A percentile compares a stretch with the other conserved stretches of the same genome.
These are phyloP conservation scores for Phytophthora nicotianae DNA, from an alignment of 352 stramenopile species.

Conservation along the genomic window DNA sequence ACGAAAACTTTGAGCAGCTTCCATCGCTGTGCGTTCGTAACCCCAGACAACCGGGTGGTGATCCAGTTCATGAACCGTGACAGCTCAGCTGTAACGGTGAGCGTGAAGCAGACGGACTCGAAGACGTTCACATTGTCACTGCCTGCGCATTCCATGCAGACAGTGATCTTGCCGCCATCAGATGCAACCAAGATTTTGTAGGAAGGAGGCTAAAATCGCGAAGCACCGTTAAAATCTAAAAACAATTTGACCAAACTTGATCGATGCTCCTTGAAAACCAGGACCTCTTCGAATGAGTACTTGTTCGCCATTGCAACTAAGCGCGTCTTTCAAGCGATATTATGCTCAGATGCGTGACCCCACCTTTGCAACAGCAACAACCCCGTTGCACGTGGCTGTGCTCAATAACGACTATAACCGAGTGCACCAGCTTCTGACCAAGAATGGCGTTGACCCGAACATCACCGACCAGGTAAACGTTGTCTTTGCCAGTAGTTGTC, in stretches of 20 bases:
- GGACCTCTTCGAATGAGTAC: slow-evolving; percentile 17
- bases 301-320: slow-evolving; percentile 28
- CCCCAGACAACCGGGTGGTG: slow-evolving; percentile 45
- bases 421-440: slow-evolving; percentile 20
- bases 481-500: background rate
- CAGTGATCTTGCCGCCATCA: slow-evolving; percentile 24
- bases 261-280: background rate
- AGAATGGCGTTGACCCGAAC: slow-evolving; percentile 2
- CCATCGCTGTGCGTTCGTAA: slow-evolving; percentile 46
- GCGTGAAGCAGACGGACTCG: slow-evolving; percentile 30
- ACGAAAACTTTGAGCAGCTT: slow-evolving; percentile 41
- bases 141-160: slow-evolving; percentile 27
- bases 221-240: background rate
- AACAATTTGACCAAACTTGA: background rate
- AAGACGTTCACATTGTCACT: slow-evolving; percentile 28
- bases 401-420: slow-evolving; percentile 34
- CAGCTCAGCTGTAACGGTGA: slow-evolving; percentile 38
- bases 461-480: slow-evolving; percentile 34
- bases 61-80: slow-evolving; percentile 51
- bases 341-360: slow-evolving; percentile 34
- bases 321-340: slow-evolving; percentile 38
- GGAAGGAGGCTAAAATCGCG: background rate
- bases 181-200: slow-evolving; percentile 19
- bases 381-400: slow-evolving; percentile 36
- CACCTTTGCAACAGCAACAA: slow-evolving; percentile 20